These are phyloP conservation scores for Sutorius eximius DNA, from an alignment of 1,284 basidiomycete species.

Conservation along the genomic window DNA sequence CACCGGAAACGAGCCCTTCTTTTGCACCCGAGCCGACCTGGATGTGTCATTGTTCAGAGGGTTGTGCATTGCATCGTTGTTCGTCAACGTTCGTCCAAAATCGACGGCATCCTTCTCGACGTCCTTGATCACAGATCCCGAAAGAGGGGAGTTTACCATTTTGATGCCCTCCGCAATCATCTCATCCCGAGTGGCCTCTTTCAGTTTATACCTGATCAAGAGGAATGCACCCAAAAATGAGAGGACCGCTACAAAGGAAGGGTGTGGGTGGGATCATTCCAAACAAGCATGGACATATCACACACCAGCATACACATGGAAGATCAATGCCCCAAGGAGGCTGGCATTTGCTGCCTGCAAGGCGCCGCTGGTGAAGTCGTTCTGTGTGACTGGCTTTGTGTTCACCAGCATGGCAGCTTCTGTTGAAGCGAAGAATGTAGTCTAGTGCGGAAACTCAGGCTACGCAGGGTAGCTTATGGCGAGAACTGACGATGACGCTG, in stretches of 20 bases:
- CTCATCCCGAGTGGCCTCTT: conserved; percentile 48
- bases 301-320: conserved; percentile 55
- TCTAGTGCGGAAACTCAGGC: conserved; percentile 36
- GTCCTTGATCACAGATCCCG: conserved; percentile 7
- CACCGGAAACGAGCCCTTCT: not conserved
- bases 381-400: conserved; percentile 31
- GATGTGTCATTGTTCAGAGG: not conserved
- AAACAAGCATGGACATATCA: not conserved
- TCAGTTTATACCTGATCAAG: conserved; percentile 54
- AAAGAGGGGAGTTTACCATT: conserved; percentile 22
- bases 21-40: not conserved
- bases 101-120: conserved; percentile 12
- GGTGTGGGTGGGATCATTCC: not conserved
- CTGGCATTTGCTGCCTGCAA: conserved; percentile 45
- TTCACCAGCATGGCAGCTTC: conserved; percentile 53
- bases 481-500: conserved; percentile 50
- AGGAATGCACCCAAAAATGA: conserved; percentile 60
- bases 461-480: not conserved
- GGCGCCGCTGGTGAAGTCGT: conserved; percentile 1
- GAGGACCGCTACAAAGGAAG: conserved; percentile 44
- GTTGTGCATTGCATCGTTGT: not conserved
- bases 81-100: not conserved
- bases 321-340: conserved; percentile 50
- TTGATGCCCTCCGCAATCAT: conserved; percentile 30
- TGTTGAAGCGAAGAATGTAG: conserved; percentile 62